Evolutionary conservation across 352 stramenopile genomes (phyloP).

Genomic region (Plasmopara halstedii): DNA sequence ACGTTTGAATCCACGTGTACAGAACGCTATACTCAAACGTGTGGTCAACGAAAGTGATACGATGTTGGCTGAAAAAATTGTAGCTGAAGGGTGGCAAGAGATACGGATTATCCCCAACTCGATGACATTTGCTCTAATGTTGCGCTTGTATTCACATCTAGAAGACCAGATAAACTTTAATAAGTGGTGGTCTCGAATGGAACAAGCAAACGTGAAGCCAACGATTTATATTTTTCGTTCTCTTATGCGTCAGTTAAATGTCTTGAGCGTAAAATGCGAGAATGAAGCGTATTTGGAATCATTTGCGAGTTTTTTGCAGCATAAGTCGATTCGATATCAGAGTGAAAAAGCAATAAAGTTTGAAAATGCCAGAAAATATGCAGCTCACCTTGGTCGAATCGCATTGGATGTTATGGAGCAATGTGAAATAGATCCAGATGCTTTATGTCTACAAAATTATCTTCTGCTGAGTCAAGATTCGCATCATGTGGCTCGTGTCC

Average conservation of each 20-base stretch:
- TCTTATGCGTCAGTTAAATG: slow-evolving; percentile 38
- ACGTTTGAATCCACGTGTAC: slow-evolving; percentile 25
- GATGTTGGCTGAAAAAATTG: slow-evolving; percentile 44
- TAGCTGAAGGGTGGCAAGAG: slow-evolving; percentile 28
- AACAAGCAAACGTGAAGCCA: slow-evolving; percentile 27
- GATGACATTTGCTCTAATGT: slow-evolving; percentile 71
- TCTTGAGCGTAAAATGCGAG: slow-evolving; percentile 22
- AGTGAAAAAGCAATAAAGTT: neutral
- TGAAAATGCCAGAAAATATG: slow-evolving; percentile 4
- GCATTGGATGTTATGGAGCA: slow-evolving; percentile 32
- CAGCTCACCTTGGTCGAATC: slow-evolving; percentile 18
- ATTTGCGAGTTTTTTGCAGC: slow-evolving; percentile 23
- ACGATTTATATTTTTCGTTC: slow-evolving; percentile 51
- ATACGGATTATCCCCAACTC: slow-evolving; percentile 43
- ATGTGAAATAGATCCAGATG: slow-evolving; percentile 24
- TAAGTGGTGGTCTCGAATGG: slow-evolving; percentile 43
- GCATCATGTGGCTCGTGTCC: slow-evolving; percentile 22
- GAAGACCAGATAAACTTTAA: slow-evolving; percentile 42
- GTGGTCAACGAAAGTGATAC: slow-evolving; percentile 44
- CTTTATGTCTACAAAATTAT: slow-evolving; percentile 38
- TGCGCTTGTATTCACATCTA: slow-evolving; percentile 44
- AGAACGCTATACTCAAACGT: slow-evolving; percentile 58
- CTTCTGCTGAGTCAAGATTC: slow-evolving; percentile 32
- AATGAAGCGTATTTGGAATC: slow-evolving; percentile 17
- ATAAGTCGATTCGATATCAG: neutral